Percentiles rank a stretch among this genome's conserved stretches.
These are phyloP conservation scores for Coix lacrymajobi DNA, from an alignment of 176 grass and related monocot genomes.

Conservation along the genomic window DNA sequence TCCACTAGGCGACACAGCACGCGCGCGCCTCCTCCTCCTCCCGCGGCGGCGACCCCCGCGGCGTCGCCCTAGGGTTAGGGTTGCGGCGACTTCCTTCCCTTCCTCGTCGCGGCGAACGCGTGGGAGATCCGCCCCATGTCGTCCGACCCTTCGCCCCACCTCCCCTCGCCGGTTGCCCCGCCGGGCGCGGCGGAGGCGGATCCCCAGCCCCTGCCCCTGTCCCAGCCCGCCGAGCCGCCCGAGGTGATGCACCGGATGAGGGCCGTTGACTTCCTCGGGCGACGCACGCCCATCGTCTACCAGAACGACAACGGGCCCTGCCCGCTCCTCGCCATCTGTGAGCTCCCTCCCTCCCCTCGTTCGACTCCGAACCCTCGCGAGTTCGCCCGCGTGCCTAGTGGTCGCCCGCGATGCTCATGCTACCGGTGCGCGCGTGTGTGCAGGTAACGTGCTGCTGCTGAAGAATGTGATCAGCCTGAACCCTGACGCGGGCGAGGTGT, in stretches of 20 bases:
- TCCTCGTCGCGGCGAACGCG: constrained; percentile 3
- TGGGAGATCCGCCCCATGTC: constrained; percentile 38
- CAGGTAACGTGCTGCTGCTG: constrained; percentile 94
- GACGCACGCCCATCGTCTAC: constrained; percentile 78
- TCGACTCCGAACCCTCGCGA: background rate
- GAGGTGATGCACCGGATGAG: constrained; percentile 83
- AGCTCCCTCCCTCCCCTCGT: background rate
- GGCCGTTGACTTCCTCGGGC: constrained; percentile 84
- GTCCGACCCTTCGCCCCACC: constrained; percentile 7
- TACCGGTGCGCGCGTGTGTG: background rate
- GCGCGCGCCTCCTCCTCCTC: background rate
- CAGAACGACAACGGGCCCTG: constrained; percentile 99
- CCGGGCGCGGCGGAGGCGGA: constrained; percentile 22
- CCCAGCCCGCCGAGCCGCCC: constrained; percentile 25
- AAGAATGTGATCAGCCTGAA: constrained; percentile 85
- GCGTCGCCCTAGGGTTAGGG: constrained; percentile 25
- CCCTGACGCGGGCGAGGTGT: constrained; percentile 78
- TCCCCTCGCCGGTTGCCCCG: constrained; percentile 30
- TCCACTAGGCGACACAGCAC: background rate
- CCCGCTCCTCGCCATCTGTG: constrained; percentile 95
- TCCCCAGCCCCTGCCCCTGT: background rate
- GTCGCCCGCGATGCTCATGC: background rate
- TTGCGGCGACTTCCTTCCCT: background rate
- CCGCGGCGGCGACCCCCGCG: constrained; percentile 11
- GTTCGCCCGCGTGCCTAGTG: background rate